Percentiles rank a stretch among this genome's conserved stretches.
Evolutionary conservation across 495 filamentous ascomycete species (phyloP).

Genomic region (Penicillium lagena): DNA sequence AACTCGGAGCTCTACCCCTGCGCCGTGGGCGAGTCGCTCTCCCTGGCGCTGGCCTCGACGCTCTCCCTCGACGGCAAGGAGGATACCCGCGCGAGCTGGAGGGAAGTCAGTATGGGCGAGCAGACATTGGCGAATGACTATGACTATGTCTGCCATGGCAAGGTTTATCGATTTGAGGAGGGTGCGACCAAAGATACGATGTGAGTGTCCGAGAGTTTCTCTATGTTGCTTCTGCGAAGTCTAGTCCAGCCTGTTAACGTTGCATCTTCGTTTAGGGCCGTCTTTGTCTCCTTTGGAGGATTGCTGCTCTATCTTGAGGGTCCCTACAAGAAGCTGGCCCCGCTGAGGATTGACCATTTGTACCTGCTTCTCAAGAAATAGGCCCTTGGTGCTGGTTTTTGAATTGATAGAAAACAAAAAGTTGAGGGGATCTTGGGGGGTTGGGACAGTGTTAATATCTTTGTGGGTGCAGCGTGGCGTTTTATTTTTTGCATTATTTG

Average conservation of each 20-base stretch:
- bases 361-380: conserved; percentile 93
- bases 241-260: conserved; percentile 3
- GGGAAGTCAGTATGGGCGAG: conserved; percentile 67
- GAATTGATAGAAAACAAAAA: conserved; percentile 7
- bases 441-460: conserved; percentile 14
- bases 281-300: conserved; percentile 88
- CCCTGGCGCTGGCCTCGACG: conserved; percentile 74
- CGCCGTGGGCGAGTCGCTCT: conserved; percentile 61
- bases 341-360: conserved; percentile 82
- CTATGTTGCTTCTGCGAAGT: neutral
- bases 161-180: conserved; percentile 96
- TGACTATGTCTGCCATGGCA: conserved; percentile 96
- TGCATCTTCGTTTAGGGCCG: conserved; percentile 55
- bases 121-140: conserved; percentile 80
- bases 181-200: conserved; percentile 70
- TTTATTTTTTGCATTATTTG: conserved; percentile 20
- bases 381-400: conserved; percentile 1
- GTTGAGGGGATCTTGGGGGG: conserved; percentile 7
- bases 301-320: conserved; percentile 85
- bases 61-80: conserved; percentile 79
- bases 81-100: conserved; percentile 62
- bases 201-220: conserved; percentile 45
- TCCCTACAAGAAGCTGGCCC: conserved; percentile 91
- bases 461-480: conserved; percentile 26
- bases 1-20: conserved; percentile 89